Percentiles rank a stretch among this genome's conserved stretches.
Conservation (phyloP, 208 protist species). For the Crithidia bombi region DNA sequence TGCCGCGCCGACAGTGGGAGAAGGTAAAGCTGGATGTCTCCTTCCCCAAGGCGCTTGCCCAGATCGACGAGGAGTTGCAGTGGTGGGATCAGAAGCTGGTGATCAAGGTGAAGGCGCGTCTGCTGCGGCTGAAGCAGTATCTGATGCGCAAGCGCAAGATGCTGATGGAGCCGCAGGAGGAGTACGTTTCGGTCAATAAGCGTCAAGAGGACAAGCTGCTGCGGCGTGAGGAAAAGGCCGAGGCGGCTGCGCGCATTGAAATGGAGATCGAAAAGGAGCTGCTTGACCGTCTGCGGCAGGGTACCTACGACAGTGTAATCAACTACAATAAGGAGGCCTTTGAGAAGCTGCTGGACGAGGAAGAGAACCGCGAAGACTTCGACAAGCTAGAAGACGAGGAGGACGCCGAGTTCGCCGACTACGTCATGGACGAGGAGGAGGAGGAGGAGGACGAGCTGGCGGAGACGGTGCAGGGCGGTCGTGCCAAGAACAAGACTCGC, state of each 20-base stretch:
- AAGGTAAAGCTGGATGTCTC: conserved; percentile 96
- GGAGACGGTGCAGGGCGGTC: conserved; percentile 30
- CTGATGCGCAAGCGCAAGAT: conserved; percentile 98
- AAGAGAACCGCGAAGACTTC: conserved; percentile 85
- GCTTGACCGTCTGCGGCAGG: conserved; percentile 95
- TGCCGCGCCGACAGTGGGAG: conserved; percentile 98
- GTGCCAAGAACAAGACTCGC: conserved; percentile 29
- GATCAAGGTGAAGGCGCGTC: conserved; percentile 97
- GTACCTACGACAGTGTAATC: conserved; percentile 92
- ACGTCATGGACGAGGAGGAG: conserved; percentile 91
- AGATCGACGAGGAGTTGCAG: conserved; percentile 97
- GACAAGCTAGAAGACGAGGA: conserved; percentile 78
- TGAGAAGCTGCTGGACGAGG: conserved; percentile 86
- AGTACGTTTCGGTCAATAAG: conserved; percentile 97
- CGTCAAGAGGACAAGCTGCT: conserved; percentile 96
- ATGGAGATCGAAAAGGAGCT: conserved; percentile 98
- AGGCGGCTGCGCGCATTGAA: conserved; percentile 96
- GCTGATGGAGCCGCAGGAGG: conserved; percentile 89
- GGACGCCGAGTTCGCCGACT: conserved; percentile 88
- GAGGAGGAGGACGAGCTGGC: conserved; percentile 58
- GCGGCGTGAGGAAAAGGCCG: conserved; percentile 96
- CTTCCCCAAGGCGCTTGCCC: conserved; percentile 94
- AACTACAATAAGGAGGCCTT: conserved; percentile 91
- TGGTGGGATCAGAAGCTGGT: conserved; percentile 96
- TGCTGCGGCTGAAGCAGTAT: conserved; percentile 98